A percentile compares a stretch with the other conserved stretches of the same genome.
Conservation (phyloP, 345 rosid genomes). For the Syzygium oleosum region DNA sequence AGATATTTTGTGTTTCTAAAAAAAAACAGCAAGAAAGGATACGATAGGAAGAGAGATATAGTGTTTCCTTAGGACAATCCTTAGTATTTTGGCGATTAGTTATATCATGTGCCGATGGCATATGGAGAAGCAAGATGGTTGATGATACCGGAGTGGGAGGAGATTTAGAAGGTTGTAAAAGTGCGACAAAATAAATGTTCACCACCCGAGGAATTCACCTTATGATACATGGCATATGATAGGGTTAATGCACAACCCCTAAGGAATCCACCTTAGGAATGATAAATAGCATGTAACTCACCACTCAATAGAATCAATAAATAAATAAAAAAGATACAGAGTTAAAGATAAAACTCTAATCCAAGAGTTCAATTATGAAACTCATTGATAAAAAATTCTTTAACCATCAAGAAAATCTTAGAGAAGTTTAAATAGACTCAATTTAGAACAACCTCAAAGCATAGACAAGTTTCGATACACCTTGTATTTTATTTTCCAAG, state of each 20-base stretch:
- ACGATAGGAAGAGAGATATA: neutral
- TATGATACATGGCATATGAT: neutral
- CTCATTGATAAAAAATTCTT: neutral
- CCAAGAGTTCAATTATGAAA: neutral
- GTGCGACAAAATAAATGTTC: neutral
- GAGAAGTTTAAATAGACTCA: neutral
- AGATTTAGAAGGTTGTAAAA: neutral
- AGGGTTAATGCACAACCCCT: neutral
- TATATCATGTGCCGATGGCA: neutral
- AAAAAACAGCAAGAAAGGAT: neutral
- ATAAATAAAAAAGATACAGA: neutral
- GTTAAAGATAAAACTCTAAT: neutral
- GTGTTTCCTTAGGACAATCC: neutral
- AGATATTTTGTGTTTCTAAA: neutral
- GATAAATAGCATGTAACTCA: neutral
- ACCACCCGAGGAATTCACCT: neutral
- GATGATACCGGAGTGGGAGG: neutral
- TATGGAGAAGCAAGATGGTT: neutral
- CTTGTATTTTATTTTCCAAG: neutral
- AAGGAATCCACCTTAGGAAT: neutral
- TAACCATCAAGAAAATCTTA: neutral
- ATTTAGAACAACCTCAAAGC: neutral
- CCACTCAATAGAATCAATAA: neutral
- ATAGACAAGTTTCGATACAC: neutral
- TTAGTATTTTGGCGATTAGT: neutral